Evolutionary conservation across 495 filamentous ascomycete genomes (phyloP), one percentile per base, ranked within the genome.

Genomic region (Pyrenula aspistea): DNA sequence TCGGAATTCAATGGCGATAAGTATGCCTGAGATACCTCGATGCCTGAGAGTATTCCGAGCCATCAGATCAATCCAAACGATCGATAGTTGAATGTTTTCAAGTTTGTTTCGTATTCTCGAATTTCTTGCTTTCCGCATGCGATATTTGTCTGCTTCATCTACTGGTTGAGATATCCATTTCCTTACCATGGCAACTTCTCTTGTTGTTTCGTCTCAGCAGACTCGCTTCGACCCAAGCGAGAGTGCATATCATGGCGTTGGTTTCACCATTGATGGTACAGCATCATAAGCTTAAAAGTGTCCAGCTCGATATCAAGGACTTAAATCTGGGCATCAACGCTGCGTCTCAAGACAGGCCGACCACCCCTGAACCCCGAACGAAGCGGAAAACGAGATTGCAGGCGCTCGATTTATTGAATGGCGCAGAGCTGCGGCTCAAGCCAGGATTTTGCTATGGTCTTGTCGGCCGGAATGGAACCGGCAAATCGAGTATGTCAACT

Each of bases 401-500:
- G 75, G 81, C 19, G 79, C 81, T 74, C 42, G 88, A 91, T 66
- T 77, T 93, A 10, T 75, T 93, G 19, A 69, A 68, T 19, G 80
- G 86, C 71, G 85, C 81, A 1, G 81, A 83, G 53, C 68, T 91
- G 25, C 79, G 81, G 42, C 71, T 93, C 22, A 86, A 89, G 63
- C 78, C 78, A 11, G 86, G 87, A 0, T 70, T 80, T 23, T 77
- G 83, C 53, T 91, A 91, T 72, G 88, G 84, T 0, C 67, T 93
- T 10, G 70, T 91, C 21, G 88, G 88, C 0, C 73, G 86, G 22
- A 93, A 93, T 72, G 88, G 88, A 1, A 81, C 81, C 2, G 88
- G 88, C 3, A 93, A 93, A 67, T 88, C 84, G 19, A 93, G 84
- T 88, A 63, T 68, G 80, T 61, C n/a, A n/a, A n/a, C n/a, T n/a